phyloP scores from a whole-genome alignment of 73 alveolate species.

The Tetrahymena elliotti region DNA sequence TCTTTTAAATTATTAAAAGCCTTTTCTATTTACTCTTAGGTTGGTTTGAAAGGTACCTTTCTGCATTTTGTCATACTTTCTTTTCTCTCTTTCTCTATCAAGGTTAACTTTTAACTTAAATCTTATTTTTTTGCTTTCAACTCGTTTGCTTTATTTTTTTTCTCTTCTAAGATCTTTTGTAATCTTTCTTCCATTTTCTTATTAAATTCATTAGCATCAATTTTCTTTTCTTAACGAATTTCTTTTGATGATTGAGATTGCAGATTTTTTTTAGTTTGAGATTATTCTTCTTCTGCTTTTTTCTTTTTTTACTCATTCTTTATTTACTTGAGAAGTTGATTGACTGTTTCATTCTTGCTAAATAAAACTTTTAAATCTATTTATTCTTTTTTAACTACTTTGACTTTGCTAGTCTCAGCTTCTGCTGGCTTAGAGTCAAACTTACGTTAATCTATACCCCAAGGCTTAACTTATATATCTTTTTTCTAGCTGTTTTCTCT shows the following conservation, averaged over 20 bases:
- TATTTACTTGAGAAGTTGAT: neutral
- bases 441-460: neutral
- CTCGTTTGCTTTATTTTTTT: neutral
- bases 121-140: neutral
- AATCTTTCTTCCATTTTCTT: neutral
- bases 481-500: neutral
- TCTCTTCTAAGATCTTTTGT: neutral
- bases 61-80: neutral
- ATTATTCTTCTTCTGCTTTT: neutral
- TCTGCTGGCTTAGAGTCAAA: neutral
- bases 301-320: neutral
- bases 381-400: neutral
- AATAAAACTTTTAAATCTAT: neutral
- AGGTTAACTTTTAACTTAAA: neutral
- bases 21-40: neutral
- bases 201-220: neutral
- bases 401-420: neutral
- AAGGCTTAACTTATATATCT: neutral
- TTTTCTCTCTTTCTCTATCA: neutral
- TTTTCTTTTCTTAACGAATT: neutral
- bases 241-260: neutral
- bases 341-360: neutral
- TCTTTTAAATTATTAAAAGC: neutral
- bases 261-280: neutral
- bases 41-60: neutral